Evolutionary conservation across 2,329 filamentous ascomycete genomes (phyloP), one percentile per base, ranked within the genome.

Genomic region (Macrophomina pseudophaseolina): DNA sequence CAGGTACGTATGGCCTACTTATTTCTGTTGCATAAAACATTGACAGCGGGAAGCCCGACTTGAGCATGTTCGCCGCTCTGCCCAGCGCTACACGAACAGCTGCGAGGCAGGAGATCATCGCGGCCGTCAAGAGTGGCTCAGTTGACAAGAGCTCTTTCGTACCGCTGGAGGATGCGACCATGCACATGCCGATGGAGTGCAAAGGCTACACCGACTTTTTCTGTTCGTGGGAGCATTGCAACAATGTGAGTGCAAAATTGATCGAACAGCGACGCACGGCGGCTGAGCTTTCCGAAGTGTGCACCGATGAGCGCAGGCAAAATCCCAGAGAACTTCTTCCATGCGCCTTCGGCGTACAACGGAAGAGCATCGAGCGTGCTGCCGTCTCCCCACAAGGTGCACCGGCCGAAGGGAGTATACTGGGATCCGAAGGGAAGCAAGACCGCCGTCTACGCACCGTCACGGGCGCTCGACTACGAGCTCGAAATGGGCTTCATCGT

Each of bases 141-240:
- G 71, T 75, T 12, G 42, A 64, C 3, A 52, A 46, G 0, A 23
- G 30, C 0, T 51, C 7, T 9, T 68, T 72, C 4, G 74, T 79
- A 33, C 62, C 74, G 33, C 70, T 87, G 16, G 69, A 75, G 46
- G 72, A 79, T 38, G 81, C 84, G 18, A 75, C 75, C 4, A 74
- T 87, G 69, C 84, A 88, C 71, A 72, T 89, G 0, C 88, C 88
- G 0, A 75, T 90, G 44, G 73, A 78, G 3, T 82, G 87, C 18
- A 80, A 80, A 4, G 86, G 85, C 42, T 90, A 88, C 71, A 85
- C 80, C 52, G 87, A 88, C 73, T 88, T 87, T 74, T 85, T 82
- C 1, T 86, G 83, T 66, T 85, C 82, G 0, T 76, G 81, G 8
- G 81, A 86, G 52, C 86, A 88, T 68, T 80, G 83, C 33, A 78